A percentile compares a stretch with the other conserved stretches of the same genome.
Evolutionary conservation across 805 yeast genomes (phyloP).

Genomic region (Barnettozyma botsteinii): DNA sequence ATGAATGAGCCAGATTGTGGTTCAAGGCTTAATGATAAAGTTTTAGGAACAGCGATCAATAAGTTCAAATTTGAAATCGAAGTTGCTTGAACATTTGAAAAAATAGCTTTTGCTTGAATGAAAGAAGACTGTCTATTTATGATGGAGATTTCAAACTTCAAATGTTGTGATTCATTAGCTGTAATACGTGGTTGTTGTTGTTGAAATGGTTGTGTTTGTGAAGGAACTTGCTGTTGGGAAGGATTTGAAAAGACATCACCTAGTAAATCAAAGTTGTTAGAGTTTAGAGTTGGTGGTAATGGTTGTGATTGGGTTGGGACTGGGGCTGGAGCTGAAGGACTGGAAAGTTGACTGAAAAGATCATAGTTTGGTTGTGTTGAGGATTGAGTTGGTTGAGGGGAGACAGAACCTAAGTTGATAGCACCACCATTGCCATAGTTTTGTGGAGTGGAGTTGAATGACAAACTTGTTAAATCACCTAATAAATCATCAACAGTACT

Average conservation of each 20-base stretch:
- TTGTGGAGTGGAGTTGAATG: conserved; percentile 27
- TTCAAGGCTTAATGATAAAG: conserved; percentile 48
- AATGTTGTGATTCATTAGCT: conserved; percentile 39
- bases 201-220: conserved; percentile 9
- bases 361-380: conserved; percentile 25
- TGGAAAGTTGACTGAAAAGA: conserved; percentile 18
- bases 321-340: conserved; percentile 12
- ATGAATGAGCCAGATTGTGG: conserved; percentile 56
- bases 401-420: conserved; percentile 34
- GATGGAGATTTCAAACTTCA: conserved; percentile 45
- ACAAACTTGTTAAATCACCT: conserved; percentile 61
- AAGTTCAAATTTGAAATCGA: conserved; percentile 49
- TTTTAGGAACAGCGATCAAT: conserved; percentile 66
- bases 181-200: conserved; percentile 20
- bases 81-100: conserved; percentile 44
- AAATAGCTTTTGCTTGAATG: conserved; percentile 40
- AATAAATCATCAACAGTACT: conserved; percentile 60
- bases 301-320: conserved; percentile 14
- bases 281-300: conserved; percentile 11
- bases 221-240: not conserved
- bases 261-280: conserved; percentile 17
- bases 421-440: conserved; percentile 50
- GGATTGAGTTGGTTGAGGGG: conserved; percentile 19
- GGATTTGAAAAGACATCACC: conserved; percentile 17
- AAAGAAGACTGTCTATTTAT: conserved; percentile 32